These are phyloP conservation scores for Entophlyctis helioformis DNA, from an alignment of 192 early-diverging fungal species.

Conservation along the genomic window DNA sequence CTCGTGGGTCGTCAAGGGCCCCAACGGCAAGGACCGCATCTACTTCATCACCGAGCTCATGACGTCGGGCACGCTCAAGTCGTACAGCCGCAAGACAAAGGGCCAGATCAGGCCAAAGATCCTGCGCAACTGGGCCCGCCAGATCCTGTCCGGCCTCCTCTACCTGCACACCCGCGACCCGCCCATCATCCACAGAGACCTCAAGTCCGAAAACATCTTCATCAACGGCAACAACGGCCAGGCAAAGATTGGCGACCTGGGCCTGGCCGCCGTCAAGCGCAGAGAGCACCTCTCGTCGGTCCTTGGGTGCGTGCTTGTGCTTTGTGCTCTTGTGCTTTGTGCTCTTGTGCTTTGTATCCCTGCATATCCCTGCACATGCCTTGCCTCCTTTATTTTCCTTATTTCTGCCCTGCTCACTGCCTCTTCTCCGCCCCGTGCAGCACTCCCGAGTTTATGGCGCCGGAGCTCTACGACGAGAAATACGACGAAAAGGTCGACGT, in stretches of 20 bases:
- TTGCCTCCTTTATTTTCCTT: slow-evolving; percentile 1
- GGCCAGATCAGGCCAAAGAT: slow-evolving; percentile 58
- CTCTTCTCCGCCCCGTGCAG: slow-evolving; percentile 9
- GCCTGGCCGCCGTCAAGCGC: slow-evolving; percentile 55
- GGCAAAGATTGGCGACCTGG: slow-evolving; percentile 81
- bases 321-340: no score
- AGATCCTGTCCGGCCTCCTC: slow-evolving; percentile 66
- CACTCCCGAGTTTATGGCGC: slow-evolving; percentile 83
- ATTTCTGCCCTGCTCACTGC: background rate
- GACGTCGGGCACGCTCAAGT: slow-evolving; percentile 73
- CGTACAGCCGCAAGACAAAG: slow-evolving; percentile 63
- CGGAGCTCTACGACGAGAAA: slow-evolving; percentile 79
- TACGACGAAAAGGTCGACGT: slow-evolving; percentile 84
- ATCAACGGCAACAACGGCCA: slow-evolving; percentile 82
- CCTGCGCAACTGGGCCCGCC: slow-evolving; percentile 67
- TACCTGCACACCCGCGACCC: slow-evolving; percentile 69
- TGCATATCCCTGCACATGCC: background rate
- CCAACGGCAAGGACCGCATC: slow-evolving; percentile 39
- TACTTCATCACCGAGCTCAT: slow-evolving; percentile 85
- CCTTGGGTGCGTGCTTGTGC: no score
- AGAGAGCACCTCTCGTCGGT: slow-evolving; percentile 59
- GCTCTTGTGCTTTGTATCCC: no score
- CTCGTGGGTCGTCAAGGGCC: slow-evolving; percentile 41
- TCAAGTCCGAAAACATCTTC: slow-evolving; percentile 68
- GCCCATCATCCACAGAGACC: slow-evolving; percentile 66